Conservation (phyloP, 352 stramenopile species). For the Aphanomyces cochlioides region DNA sequence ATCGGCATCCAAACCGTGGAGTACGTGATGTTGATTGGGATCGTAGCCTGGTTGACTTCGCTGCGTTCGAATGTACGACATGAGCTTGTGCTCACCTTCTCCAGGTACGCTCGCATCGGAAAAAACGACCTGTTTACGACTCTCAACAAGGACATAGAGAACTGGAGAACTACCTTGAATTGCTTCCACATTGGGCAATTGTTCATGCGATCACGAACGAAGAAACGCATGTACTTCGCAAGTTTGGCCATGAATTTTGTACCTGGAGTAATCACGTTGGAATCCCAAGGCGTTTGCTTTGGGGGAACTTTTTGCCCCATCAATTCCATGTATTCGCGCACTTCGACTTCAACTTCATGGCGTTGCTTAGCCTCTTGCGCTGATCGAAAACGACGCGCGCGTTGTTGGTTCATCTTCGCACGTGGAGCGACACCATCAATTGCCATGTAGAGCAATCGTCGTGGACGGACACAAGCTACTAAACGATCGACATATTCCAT, state of each 20-base stretch:
- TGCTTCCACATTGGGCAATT: constrained; percentile 91
- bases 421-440: constrained; percentile 98
- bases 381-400: constrained; percentile 93
- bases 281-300: constrained; percentile 93
- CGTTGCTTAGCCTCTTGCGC: constrained; percentile 94
- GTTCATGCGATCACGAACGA: constrained; percentile 93
- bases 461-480: constrained; percentile 91
- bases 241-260: constrained; percentile 97
- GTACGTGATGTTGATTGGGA: constrained; percentile 95
- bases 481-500: constrained; percentile 96
- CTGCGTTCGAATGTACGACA: constrained; percentile 95
- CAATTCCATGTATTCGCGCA: constrained; percentile 89
- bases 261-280: constrained; percentile 99
- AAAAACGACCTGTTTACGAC: constrained; percentile 82
- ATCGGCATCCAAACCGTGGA: constrained; percentile 98
- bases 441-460: constrained; percentile 96
- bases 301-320: constrained; percentile 77
- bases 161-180: constrained; percentile 65
- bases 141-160: constrained; percentile 10
- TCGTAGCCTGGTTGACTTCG: constrained; percentile 94
- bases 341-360: constrained; percentile 89
- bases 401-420: constrained; percentile 99
- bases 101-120: constrained; percentile 95
- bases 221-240: constrained; percentile 87
- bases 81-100: constrained; percentile 99